Percentiles rank a stretch among this genome's conserved stretches.
These are phyloP conservation scores for Pisolithus orientalis DNA, from an alignment of 768 basidiomycete species.

Conservation along the genomic window DNA sequence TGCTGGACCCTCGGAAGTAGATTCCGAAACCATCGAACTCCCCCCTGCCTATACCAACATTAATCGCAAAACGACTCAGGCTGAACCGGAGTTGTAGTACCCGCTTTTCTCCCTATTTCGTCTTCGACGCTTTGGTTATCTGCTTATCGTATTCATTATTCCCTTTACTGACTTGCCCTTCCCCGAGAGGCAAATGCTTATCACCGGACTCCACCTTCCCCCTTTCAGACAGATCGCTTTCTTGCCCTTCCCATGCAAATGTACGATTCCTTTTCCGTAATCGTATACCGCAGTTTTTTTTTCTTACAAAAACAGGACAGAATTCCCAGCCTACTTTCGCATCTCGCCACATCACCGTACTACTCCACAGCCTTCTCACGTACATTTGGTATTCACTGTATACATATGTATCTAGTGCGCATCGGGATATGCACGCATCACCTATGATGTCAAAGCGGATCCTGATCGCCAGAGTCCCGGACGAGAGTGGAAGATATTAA, in stretches of 20 bases:
- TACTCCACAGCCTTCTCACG: too few species aligned
- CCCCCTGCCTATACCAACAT: conserved; percentile 80
- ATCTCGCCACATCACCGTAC: not conserved
- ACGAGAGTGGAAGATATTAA: too few species aligned
- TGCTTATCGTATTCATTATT: not conserved
- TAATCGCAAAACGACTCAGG: conserved; percentile 4
- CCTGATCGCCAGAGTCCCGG: too few species aligned
- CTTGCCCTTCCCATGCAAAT: not conserved
- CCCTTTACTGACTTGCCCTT: too few species aligned
- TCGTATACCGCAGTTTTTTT: not conserved
- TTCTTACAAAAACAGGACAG: not conserved
- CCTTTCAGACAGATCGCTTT: too few species aligned
- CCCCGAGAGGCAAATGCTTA: too few species aligned
- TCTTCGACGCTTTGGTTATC: not conserved
- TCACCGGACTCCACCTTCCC: too few species aligned
- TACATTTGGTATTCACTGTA: too few species aligned
- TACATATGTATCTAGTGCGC: too few species aligned
- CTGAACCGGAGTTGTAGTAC: not conserved
- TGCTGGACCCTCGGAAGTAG: conserved; percentile 52
- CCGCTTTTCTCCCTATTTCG: conserved; percentile 1
- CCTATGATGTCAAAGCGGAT: too few species aligned
- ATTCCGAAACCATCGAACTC: conserved; percentile 72
- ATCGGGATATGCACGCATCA: too few species aligned
- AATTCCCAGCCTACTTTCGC: not conserved
- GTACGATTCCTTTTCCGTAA: not conserved